These are phyloP conservation scores for Mycena venus DNA, from an alignment of 768 basidiomycete genomes.

Conservation along the genomic window DNA sequence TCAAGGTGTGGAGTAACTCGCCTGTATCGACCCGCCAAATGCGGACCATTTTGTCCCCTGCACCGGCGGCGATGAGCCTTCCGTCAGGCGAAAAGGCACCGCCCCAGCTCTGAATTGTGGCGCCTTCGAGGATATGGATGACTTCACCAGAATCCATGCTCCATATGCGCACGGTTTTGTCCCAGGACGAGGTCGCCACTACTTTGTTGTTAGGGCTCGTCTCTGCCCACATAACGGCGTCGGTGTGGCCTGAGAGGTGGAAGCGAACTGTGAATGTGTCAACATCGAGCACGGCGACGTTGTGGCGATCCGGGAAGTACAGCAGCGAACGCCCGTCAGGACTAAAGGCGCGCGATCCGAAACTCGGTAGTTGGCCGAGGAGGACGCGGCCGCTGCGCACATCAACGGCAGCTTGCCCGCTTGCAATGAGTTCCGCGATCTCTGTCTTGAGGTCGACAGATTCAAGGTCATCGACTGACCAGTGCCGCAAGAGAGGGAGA, in stretches of 20 bases:
- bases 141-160: not conserved
- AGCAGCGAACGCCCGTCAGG: constrained; percentile 17
- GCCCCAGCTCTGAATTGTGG: not conserved
- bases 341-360: constrained; percentile 12
- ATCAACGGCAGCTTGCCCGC: not conserved
- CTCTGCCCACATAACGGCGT: constrained; percentile 28
- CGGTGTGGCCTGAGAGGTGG: constrained; percentile 29
- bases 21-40: not conserved
- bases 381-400: constrained; percentile 2
- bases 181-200: not conserved
- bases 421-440: not conserved
- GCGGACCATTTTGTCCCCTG: not conserved
- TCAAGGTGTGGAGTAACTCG: not conserved
- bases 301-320: not conserved
- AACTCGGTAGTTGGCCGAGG: not conserved
- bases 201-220: constrained; percentile 26
- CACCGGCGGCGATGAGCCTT: not conserved
- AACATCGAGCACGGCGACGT: not conserved
- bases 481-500: not conserved
- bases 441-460: not conserved
- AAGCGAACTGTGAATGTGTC: not conserved
- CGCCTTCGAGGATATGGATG: not conserved
- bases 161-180: not conserved
- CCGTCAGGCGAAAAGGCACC: not conserved
- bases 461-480: not conserved